A percentile compares a stretch with the other conserved stretches of the same genome.
These are phyloP conservation scores for Exophiala bonariae DNA, from an alignment of 2,329 filamentous ascomycete species.

Conservation along the genomic window DNA sequence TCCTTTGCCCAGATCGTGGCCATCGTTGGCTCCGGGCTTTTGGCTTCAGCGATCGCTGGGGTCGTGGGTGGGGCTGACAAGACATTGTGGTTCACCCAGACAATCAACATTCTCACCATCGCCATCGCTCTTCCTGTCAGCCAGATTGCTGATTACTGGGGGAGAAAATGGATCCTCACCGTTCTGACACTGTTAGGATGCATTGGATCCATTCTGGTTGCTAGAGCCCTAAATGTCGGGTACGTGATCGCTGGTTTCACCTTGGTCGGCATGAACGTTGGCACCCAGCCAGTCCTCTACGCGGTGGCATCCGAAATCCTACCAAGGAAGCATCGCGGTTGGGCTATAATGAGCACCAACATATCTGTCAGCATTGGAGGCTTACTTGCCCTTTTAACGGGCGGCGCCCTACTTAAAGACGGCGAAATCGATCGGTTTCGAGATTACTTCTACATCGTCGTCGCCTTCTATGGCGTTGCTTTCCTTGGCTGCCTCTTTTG, in stretches of 20 bases:
- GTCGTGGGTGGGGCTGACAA: constrained; percentile 2
- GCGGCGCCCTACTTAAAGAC: constrained; percentile 4
- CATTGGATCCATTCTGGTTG: constrained; percentile 11
- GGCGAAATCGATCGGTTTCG: constrained; percentile 10
- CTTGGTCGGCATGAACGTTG: constrained; percentile 8
- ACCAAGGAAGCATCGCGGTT: constrained; percentile 11
- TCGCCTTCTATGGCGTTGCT: constrained; percentile 32
- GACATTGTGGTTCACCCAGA: constrained; percentile 12
- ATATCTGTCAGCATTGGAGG: constrained; percentile 3
- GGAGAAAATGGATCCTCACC: constrained; percentile 13
- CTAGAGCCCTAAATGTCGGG: constrained; percentile 10
- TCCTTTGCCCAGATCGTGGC: no score
- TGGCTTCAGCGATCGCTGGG: no score
- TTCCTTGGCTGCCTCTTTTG: constrained; percentile 41
- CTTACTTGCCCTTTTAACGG: constrained; percentile 8
- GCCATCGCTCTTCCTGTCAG: constrained; percentile 15
- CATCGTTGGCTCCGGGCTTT: no score
- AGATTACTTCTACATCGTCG: constrained; percentile 14
- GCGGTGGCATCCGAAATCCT: constrained; percentile 20
- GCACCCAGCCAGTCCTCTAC: constrained; percentile 10
- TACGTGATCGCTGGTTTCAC: constrained; percentile 10
- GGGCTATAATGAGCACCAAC: constrained; percentile 12
- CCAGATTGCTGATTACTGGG: constrained; percentile 17
- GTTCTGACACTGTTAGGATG: constrained; percentile 6
- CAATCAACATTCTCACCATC: constrained; percentile 12